phyloP scores from a whole-genome alignment of 306 rosid species.

The Castanea mollissima region DNA sequence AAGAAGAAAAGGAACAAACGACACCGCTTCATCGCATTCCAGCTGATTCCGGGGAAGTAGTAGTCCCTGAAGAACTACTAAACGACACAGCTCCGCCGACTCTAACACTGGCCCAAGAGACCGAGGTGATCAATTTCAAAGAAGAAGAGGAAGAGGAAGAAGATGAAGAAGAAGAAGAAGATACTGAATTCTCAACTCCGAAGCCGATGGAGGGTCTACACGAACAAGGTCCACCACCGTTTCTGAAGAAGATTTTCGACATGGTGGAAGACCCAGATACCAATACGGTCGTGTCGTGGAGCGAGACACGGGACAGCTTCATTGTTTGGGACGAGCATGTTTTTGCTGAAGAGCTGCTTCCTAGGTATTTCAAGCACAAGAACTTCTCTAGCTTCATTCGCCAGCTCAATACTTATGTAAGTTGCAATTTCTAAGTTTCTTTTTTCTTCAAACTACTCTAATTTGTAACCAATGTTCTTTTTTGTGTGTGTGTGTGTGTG shows the following conservation, averaged over 20 bases:
- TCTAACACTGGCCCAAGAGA: constrained; percentile 5
- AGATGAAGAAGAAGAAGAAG: background rate
- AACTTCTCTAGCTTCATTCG: constrained; percentile 98
- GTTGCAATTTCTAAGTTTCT: background rate
- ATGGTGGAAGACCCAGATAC: constrained; percentile 89
- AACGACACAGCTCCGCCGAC: background rate
- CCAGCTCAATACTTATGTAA: constrained; percentile 92
- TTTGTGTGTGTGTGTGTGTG: background rate
- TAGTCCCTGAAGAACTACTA: background rate
- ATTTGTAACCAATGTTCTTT: background rate
- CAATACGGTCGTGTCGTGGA: constrained; percentile 82
- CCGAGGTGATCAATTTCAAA: constrained; percentile 28
- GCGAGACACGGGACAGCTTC: constrained; percentile 56
- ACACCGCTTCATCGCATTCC: background rate
- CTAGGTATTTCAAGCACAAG: constrained; percentile 77
- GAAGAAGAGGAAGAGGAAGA: constrained; percentile 34
- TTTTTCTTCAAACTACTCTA: background rate
- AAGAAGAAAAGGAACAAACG: background rate
- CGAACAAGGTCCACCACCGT: constrained; percentile 79
- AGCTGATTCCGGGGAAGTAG: background rate
- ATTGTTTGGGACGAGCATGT: constrained; percentile 82
- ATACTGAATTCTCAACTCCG: constrained; percentile 14
- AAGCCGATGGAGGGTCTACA: constrained; percentile 75
- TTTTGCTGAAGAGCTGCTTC: constrained; percentile 67
- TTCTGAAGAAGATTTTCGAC: constrained; percentile 74